A percentile compares a stretch with the other conserved stretches of the same genome.
Evolutionary conservation across 768 basidiomycete genomes (phyloP).

Genomic region (Leucocoprinus birnbaumii): DNA sequence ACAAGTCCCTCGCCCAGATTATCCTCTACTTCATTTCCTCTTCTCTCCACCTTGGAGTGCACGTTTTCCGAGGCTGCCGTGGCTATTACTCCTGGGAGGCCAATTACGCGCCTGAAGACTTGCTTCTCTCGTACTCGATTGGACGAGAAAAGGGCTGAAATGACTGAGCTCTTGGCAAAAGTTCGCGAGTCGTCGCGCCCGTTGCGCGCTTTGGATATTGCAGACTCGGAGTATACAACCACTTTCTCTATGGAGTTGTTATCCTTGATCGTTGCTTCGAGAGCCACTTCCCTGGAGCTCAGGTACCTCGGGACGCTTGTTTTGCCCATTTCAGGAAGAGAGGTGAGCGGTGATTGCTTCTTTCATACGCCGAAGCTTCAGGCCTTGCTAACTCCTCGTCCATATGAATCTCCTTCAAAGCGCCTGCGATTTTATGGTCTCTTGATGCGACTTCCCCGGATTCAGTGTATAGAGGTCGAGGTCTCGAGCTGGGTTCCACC

Average conservation of each 20-base stretch:
- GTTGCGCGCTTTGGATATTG: conserved; percentile 56
- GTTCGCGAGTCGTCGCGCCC: conserved; percentile 40
- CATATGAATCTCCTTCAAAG: conserved; percentile 30
- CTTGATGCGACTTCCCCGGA: conserved; percentile 46
- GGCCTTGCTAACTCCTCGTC: conserved; percentile 6
- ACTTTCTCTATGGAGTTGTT: conserved; percentile 54
- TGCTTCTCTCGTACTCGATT: conserved; percentile 57
- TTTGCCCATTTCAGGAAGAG: conserved; percentile 52
- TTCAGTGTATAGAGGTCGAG: conserved; percentile 61
- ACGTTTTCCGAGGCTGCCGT: conserved; percentile 65
- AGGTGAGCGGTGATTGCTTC: conserved; percentile 35
- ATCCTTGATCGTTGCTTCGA: conserved; percentile 32
- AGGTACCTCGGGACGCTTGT: conserved; percentile 64
- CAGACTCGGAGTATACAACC: conserved; percentile 56
- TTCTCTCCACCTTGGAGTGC: conserved; percentile 56
- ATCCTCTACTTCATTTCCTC: conserved; percentile 37
- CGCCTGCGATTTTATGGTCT: conserved; percentile 60
- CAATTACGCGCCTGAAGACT: conserved; percentile 62
- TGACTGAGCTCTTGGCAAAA: conserved; percentile 43
- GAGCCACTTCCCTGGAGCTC: conserved; percentile 33
- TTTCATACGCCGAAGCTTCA: conserved; percentile 6
- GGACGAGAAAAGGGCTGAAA: conserved; percentile 49
- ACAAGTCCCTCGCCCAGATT: conserved; percentile 18
- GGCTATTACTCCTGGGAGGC: conserved; percentile 53
- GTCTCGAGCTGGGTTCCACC: conserved; percentile 64